phyloP scores from a whole-genome alignment of 2,329 filamentous ascomycete species.

The Trichophyton mentagrophytes region DNA sequence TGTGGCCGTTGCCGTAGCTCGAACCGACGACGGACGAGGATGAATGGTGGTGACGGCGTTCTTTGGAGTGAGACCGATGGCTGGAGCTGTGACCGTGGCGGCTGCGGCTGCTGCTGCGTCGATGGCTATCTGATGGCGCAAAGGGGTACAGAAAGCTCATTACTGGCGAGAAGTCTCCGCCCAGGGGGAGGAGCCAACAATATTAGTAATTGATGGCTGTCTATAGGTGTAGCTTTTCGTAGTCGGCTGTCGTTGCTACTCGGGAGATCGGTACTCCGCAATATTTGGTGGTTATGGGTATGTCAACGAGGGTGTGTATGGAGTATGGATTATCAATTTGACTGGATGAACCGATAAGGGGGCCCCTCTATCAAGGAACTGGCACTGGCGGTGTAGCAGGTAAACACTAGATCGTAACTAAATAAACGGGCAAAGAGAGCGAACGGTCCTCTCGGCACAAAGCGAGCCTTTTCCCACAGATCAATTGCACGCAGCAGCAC shows the following conservation, averaged over 20 bases:
- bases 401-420: background rate
- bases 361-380: background rate
- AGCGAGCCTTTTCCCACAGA: background rate
- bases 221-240: no score
- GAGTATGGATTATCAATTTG: background rate
- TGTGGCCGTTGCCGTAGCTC: constrained; percentile 15
- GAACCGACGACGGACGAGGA: constrained; percentile 26
- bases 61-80: constrained; percentile 10
- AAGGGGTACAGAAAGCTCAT: constrained; percentile 6
- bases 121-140: background rate
- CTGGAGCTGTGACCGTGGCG: background rate
- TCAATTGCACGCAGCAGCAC: background rate
- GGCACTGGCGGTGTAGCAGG: background rate
- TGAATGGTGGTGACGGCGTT: constrained; percentile 15
- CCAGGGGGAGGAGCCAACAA: background rate
- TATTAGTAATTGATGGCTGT: background rate
- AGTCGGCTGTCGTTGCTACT: no score
- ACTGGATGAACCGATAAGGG: background rate
- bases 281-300: no score
- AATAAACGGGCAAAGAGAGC: background rate
- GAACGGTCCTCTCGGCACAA: background rate
- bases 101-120: background rate
- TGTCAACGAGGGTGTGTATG: background rate
- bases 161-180: background rate
- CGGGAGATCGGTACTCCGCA: no score